Percentiles rank a stretch among this genome's conserved stretches.
Evolutionary conservation across 148 eudicot genomes (phyloP).

Genomic region (Vaccinium darrowii): DNA sequence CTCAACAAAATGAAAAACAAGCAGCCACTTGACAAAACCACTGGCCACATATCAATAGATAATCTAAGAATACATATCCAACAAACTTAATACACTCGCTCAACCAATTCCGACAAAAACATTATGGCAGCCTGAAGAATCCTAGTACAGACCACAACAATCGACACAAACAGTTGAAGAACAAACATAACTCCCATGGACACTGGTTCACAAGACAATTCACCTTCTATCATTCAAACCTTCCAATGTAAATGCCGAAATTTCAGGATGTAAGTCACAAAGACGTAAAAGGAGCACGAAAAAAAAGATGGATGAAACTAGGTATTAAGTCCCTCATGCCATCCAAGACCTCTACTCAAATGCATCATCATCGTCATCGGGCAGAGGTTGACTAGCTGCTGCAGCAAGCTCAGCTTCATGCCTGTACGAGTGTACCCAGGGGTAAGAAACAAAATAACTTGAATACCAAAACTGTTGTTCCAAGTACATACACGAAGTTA

Average conservation of each 20-base stretch:
- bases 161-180: background rate
- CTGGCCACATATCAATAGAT: background rate
- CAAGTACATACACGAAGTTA: too few relatives aligned
- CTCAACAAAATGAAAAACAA: background rate
- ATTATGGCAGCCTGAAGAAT: background rate
- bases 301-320: background rate
- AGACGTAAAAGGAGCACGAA: background rate
- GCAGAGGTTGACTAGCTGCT: conserved; percentile 15
- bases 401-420: conserved; percentile 24
- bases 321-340: background rate
- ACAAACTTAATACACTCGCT: background rate
- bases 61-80: background rate
- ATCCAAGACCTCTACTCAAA: conserved; percentile 14
- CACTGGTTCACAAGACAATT: background rate
- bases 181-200: background rate
- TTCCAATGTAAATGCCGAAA: background rate
- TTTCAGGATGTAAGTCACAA: background rate
- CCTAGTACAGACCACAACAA: background rate
- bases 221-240: background rate
- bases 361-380: conserved; percentile 15
- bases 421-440: background rate
- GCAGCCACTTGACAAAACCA: background rate
- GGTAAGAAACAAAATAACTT: background rate
- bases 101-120: background rate
- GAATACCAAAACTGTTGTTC: background rate